Conservation (phyloP, 1,139 yeast genomes). For the Zygosaccharomyces pseudobailii region DNA sequence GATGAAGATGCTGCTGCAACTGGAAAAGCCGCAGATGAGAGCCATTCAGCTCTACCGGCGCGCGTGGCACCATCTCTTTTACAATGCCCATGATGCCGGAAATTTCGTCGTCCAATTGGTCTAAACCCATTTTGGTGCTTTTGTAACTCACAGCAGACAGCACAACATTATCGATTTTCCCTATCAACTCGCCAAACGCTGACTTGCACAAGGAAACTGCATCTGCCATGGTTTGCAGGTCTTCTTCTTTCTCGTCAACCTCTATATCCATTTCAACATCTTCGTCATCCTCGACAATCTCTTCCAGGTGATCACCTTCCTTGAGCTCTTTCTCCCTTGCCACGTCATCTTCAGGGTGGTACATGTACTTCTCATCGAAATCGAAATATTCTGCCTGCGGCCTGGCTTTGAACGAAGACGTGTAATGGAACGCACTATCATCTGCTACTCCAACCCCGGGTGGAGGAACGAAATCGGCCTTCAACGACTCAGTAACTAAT, state of each 20-base stretch:
- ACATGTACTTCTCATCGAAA: slow-evolving; percentile 16
- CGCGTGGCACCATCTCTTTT: neutral
- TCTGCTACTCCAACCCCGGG: slow-evolving; percentile 13
- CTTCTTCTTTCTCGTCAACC: slow-evolving; percentile 1
- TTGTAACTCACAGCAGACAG: slow-evolving; percentile 5
- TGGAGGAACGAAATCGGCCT: slow-evolving; percentile 5
- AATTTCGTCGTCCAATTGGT: slow-evolving; percentile 6
- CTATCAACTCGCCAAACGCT: slow-evolving; percentile 16
- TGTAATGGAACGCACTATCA: slow-evolving; percentile 17
- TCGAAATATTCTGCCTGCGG: slow-evolving; percentile 28
- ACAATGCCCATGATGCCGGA: slow-evolving; percentile 3
- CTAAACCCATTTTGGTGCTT: slow-evolving; percentile 3
- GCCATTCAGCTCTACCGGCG: neutral
- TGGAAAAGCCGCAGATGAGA: neutral
- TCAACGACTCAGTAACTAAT: neutral
- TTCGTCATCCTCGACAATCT: neutral
- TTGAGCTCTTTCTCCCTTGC: neutral
- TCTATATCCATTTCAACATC: slow-evolving; percentile 3
- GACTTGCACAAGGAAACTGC: slow-evolving; percentile 15
- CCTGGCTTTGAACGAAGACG: slow-evolving; percentile 22
- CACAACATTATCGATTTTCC: slow-evolving; percentile 16
- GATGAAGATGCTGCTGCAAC: neutral
- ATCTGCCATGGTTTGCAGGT: slow-evolving; percentile 12
- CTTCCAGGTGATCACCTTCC: neutral
- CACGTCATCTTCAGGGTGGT: slow-evolving; percentile 5